These are phyloP conservation scores for Colletotrichum sp. DNA, from an alignment of 2,329 filamentous ascomycete species.

Conservation along the genomic window DNA sequence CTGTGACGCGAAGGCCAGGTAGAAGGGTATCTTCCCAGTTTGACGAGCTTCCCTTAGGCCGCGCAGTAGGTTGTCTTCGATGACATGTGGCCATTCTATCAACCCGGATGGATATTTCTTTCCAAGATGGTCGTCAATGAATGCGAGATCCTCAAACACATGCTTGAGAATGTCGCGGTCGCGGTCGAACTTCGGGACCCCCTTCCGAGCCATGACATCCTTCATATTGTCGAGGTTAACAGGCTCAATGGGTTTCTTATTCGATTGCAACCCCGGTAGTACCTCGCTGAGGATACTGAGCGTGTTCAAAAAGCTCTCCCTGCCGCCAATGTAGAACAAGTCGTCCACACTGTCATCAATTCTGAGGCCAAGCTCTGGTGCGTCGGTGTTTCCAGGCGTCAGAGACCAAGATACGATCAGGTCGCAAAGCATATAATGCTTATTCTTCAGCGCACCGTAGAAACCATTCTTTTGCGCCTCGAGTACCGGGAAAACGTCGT, in stretches of 20 bases:
- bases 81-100: neutral
- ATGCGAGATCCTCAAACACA: neutral
- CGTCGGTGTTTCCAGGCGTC: neutral
- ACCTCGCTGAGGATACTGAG: neutral
- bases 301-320: neutral
- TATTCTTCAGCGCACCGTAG: neutral
- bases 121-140: neutral
- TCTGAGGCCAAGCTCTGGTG: slow-evolving; percentile 9
- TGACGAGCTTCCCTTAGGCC: slow-evolving; percentile 34
- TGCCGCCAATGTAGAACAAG: neutral
- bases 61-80: slow-evolving; percentile 42
- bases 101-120: neutral
- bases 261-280: neutral
- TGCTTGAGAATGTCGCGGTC: neutral
- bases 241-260: neutral
- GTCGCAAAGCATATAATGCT: neutral
- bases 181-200: neutral
- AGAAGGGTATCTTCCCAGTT: slow-evolving; percentile 36
- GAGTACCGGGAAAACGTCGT: slow-evolving; percentile 31
- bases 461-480: neutral
- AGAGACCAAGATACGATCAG: neutral
- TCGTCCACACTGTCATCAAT: neutral
- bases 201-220: neutral
- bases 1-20: slow-evolving; percentile 43
- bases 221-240: neutral